Percentiles rank a stretch among this genome's conserved stretches.
Conservation (phyloP, 75 land plant genomes). For the Picea glauca region DNA sequence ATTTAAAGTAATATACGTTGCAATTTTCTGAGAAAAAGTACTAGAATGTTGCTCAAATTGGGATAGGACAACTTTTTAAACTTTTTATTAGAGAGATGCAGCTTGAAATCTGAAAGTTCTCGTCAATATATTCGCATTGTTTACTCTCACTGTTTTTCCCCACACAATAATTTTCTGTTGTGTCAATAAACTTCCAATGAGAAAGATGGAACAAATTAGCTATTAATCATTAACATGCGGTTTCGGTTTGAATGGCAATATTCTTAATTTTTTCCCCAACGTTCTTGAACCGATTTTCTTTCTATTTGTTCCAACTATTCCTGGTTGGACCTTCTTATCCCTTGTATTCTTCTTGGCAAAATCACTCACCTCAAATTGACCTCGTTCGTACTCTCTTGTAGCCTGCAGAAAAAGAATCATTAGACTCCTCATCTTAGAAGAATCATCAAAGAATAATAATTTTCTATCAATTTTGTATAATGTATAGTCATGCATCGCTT, state of each 20-base stretch:
- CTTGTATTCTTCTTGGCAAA: not conserved
- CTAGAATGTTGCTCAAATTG: no score
- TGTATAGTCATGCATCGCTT: not conserved
- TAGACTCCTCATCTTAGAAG: not conserved
- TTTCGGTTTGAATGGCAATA: not conserved
- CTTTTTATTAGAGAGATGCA: no score
- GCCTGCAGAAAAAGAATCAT: not conserved
- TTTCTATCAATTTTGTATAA: not conserved
- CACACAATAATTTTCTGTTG: no score
- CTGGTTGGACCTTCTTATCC: constrained; percentile 1
- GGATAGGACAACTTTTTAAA: no score
- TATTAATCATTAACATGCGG: not conserved
- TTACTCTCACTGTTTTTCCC: no score
- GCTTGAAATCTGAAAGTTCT: no score
- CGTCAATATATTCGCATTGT: no score
- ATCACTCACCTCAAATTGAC: constrained; percentile 6
- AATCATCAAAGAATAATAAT: not conserved
- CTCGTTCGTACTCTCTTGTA: constrained; percentile 1
- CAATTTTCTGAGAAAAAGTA: no score
- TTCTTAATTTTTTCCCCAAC: not conserved
- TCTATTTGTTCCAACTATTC: constrained; percentile 3
- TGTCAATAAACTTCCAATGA: no score
- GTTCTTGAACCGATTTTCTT: not conserved
- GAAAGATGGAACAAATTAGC: no score
- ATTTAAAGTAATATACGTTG: no score